phyloP scores from a whole-genome alignment of 1,284 basidiomycete genomes.

The Neonothopanus nambi region DNA sequence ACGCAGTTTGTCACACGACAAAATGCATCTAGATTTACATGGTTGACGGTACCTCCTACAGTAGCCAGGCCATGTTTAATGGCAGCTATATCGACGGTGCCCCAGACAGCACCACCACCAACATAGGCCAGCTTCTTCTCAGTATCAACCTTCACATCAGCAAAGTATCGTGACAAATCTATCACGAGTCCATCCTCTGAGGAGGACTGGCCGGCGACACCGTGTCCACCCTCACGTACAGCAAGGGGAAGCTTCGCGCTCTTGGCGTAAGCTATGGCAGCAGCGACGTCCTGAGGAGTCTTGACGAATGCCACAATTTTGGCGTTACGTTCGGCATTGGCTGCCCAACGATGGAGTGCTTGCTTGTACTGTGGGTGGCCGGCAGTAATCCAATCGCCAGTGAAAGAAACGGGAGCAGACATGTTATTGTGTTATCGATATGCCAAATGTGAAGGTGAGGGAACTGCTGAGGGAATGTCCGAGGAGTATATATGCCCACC shows the following conservation, averaged over 20 bases:
- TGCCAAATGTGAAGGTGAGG: too few species aligned
- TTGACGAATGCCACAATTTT: slow-evolving; percentile 29
- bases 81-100: slow-evolving; percentile 48
- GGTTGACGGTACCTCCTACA: slow-evolving; percentile 55
- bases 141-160: slow-evolving; percentile 42
- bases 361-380: slow-evolving; percentile 21
- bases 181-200: slow-evolving; percentile 56
- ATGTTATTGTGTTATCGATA: too few species aligned
- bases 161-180: slow-evolving; percentile 50
- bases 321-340: slow-evolving; percentile 24
- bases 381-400: slow-evolving; percentile 23
- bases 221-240: slow-evolving; percentile 40
- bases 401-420: too few species aligned
- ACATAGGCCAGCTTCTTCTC: slow-evolving; percentile 44
- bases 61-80: slow-evolving; percentile 49
- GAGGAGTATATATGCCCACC: too few species aligned
- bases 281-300: slow-evolving; percentile 20
- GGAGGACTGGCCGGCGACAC: slow-evolving; percentile 42
- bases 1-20: too few species aligned
- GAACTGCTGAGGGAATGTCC: too few species aligned
- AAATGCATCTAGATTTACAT: slow-evolving; percentile 49
- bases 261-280: slow-evolving; percentile 28
- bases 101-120: slow-evolving; percentile 56
- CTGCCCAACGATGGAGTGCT: slow-evolving; percentile 27
- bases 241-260: slow-evolving; percentile 30